Evolutionary conservation across 2,329 filamentous ascomycete genomes (phyloP), one percentile per base, ranked within the genome.

Genomic region (Aspergillus niger): DNA sequence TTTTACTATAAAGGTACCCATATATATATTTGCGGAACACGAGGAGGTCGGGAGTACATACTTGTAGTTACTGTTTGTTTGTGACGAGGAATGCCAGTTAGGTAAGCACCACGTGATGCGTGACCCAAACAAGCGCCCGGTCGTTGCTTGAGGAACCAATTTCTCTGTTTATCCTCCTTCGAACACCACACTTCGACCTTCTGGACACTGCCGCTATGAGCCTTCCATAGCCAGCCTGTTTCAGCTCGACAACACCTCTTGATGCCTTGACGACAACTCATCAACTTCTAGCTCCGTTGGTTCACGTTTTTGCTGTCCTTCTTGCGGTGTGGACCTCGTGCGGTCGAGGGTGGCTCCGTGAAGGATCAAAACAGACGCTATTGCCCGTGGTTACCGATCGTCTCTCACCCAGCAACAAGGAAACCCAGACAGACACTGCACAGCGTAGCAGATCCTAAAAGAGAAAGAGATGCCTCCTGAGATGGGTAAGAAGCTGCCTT

Each of bases 141-240:
- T 68, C 72, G 74, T 77, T 77, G 74, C 75, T 74, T 76, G 74
- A 77, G 74, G 72, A 76, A 77, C 74, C 71, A 70, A 61, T 60
- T 58, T 69, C 68, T 77, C 74, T 77, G 74, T 77, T 76, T 76
- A 76, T 69, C 66, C 69, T 74, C 69, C 65, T 65, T 67, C 59
- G 60, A 63, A 60, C 56, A 58, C 57, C 48, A 57, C 52, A 30
- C 56, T 61, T 67, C 65, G 58, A 63, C 59, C 44, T 58, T 55
- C 41, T 44, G 57, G 63, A 58, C 63, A 60, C 64, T 55, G 67
- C 59, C 61, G 64, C 65, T 62, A 71, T 68, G 70, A 63, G 64
- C 60, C 63, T 56, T 61, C 56, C 44, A 58, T 63, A 67, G 65
- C 63, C 51, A 56, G 56, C 49, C 52, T 60, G 57, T 57, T 62